Evolutionary conservation across 2,329 filamentous ascomycete species (phyloP), one percentile per base, ranked within the genome.

Genomic region (Penicillium sp.): DNA sequence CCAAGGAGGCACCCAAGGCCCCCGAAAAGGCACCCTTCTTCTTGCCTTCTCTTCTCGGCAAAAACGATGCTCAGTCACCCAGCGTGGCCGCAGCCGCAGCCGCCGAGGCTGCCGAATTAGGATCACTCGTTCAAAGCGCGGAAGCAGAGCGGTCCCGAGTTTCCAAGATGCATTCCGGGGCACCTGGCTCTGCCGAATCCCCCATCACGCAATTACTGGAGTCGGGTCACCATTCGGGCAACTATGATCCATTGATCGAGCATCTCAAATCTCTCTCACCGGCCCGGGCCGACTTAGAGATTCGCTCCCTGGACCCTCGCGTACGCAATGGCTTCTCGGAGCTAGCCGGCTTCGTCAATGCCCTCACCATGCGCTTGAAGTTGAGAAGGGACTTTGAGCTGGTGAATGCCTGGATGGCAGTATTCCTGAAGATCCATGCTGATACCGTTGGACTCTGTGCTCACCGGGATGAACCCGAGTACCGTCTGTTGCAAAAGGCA

Each of bases 11-110:
- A 0, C 92, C 92, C 13, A 97, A 97, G 75, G 83, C 86, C 6
- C 94, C 94, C 0, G 90, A 97, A 69, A 96, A 95, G 67, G 93
- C 93, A 0, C 95, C 94, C 0, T 97, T 97, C 79, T 97, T 97
- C 79, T 80, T 97, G 3, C 90, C 91, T 15, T 65, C 69, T 24
- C 50, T 67, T 20, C 51, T 68, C 43, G 59, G 65, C 17, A 60
- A 64, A 18, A 49, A 58, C 5, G 40, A 41, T 23, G 49, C 61
- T 43, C 50, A 70, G 34, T 49, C 67, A 1, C 36, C 46, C 2
- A 52, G 47, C 12, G 58, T 68, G 9, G 40, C 57, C 40, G 58
- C 68, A 10, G 40, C 57, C 40, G 52, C 61, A 17, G 64, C 63
- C 15, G 58, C 65, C 27, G 69, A 60, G 40, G 73, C 56, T 54